Percentiles rank a stretch among this genome's conserved stretches.
phyloP scores from a whole-genome alignment of 768 basidiomycete species.

The Coprinopsis strossmayeri region DNA sequence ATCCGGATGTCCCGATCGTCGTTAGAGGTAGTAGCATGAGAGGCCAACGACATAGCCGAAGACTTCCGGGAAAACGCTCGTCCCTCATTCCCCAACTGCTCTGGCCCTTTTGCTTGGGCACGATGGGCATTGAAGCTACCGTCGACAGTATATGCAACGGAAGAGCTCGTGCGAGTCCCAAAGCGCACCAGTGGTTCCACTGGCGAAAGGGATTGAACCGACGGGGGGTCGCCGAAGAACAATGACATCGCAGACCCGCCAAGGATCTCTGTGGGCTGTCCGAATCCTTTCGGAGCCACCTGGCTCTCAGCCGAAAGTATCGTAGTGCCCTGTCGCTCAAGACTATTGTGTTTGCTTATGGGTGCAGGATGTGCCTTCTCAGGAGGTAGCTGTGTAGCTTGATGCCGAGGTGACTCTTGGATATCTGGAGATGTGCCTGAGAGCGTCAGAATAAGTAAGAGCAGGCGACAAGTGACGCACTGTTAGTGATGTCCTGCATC shows the following conservation, averaged over 20 bases:
- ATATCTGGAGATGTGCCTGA: slow-evolving; percentile 9
- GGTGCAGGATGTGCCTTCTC: background rate
- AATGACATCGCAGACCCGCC: slow-evolving; percentile 11
- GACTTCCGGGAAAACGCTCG: background rate
- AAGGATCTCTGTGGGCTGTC: slow-evolving; percentile 26
- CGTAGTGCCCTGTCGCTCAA: slow-evolving; percentile 16
- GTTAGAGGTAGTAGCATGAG: background rate
- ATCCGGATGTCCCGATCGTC: slow-evolving; percentile 20
- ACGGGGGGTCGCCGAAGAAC: slow-evolving; percentile 2
- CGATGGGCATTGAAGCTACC: background rate
- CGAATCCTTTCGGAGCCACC: slow-evolving; percentile 21
- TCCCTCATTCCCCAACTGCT: background rate
- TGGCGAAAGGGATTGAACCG: background rate
- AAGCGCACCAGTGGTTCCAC: slow-evolving; percentile 1
- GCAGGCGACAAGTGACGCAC: slow-evolving; percentile 19
- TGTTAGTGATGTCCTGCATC: slow-evolving; percentile 43
- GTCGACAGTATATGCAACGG: slow-evolving; percentile 1
- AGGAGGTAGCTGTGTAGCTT: background rate
- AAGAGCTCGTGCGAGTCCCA: slow-evolving; percentile 6
- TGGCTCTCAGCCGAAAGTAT: slow-evolving; percentile 13
- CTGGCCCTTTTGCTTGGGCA: background rate
- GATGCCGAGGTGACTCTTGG: background rate
- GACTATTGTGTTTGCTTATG: slow-evolving; percentile 8
- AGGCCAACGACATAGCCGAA: background rate
- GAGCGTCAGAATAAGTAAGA: background rate